phyloP scores from a whole-genome alignment of 208 protist genomes.

The Leishmania major region DNA sequence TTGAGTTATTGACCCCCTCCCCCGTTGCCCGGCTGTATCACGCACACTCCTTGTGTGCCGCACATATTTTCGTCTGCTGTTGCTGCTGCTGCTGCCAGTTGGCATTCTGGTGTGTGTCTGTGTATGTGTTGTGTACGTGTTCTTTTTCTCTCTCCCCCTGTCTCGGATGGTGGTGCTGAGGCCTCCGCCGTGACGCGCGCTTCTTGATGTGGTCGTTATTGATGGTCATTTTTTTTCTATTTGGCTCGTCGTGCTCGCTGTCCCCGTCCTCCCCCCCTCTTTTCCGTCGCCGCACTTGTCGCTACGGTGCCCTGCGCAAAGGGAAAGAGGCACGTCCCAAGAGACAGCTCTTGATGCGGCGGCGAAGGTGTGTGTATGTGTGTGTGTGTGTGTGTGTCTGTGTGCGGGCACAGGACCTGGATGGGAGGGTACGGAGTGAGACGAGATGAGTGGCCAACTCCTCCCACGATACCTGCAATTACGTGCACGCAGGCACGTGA shows the following conservation, averaged over 20 bases:
- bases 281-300: neutral
- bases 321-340: neutral
- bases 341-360: neutral
- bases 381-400: neutral
- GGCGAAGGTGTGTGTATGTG: neutral
- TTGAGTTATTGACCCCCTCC: neutral
- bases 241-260: neutral
- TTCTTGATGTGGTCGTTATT: neutral
- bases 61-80: neutral
- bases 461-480: neutral
- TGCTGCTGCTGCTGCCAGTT: slow-evolving; percentile 2
- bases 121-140: neutral
- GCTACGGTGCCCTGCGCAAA: neutral
- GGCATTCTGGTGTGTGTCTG: neutral
- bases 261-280: neutral
- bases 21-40: neutral
- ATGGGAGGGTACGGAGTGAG: neutral
- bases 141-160: neutral
- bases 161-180: neutral
- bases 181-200: neutral
- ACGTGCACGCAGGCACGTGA: neutral
- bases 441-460: neutral
- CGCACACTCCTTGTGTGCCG: neutral
- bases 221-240: neutral
- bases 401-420: neutral